Evolutionary conservation across 2,329 filamentous ascomycete species (phyloP).

Genomic region (Talaromyces sp.): DNA sequence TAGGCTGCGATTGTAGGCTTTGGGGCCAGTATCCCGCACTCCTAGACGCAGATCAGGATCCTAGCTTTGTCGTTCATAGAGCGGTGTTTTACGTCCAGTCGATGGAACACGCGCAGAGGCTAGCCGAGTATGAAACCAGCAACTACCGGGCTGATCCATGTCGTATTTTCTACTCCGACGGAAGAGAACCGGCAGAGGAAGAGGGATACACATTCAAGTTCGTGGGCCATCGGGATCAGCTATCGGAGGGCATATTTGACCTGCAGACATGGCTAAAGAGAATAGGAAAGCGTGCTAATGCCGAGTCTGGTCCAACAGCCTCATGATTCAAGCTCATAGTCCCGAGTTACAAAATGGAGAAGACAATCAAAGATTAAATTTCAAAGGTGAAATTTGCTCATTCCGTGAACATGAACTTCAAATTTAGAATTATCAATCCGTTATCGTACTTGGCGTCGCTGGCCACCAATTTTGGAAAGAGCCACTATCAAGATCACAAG

Average conservation of each 20-base stretch:
- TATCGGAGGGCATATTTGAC: neutral
- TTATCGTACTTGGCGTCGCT: too few species aligned
- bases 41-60: neutral
- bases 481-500: too few species aligned
- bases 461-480: too few species aligned
- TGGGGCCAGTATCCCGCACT: constrained; percentile 9
- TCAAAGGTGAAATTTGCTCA: too few species aligned
- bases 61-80: neutral
- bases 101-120: neutral
- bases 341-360: neutral
- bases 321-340: neutral
- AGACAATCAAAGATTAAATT: too few species aligned
- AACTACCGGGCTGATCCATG: neutral
- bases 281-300: neutral
- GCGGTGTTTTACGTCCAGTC: neutral
- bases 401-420: too few species aligned
- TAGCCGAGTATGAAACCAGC: neutral
- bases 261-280: neutral
- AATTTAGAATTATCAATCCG: too few species aligned
- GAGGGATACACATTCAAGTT: neutral
- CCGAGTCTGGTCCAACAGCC: neutral
- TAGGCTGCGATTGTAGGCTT: constrained; percentile 9
- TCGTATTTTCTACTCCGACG: neutral
- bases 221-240: neutral
- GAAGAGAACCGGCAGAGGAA: neutral